A percentile compares a stretch with the other conserved stretches of the same genome.
phyloP scores from a whole-genome alignment of 192 early-diverging fungal genomes.

The Pilaira anomala region DNA sequence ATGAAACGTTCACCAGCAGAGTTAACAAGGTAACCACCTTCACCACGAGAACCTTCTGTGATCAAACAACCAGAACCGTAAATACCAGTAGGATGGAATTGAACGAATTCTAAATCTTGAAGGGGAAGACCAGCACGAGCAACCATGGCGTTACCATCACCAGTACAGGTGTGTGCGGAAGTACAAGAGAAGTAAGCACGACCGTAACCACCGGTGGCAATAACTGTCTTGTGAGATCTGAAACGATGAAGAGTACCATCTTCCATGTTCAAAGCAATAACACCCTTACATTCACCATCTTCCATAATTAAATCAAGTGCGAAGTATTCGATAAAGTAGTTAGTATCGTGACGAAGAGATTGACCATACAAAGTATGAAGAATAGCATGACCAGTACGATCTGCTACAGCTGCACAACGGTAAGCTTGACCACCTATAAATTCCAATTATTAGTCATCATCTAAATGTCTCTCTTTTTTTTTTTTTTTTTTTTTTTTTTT shows the following conservation, averaged over 20 bases:
- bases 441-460: background rate
- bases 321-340: constrained; percentile 99
- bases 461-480: background rate
- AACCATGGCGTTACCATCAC: constrained; percentile 99
- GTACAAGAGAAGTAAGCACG: constrained; percentile 99
- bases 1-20: constrained; percentile 97
- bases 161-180: constrained; percentile 97
- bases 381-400: constrained; percentile 97
- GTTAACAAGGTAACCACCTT: constrained; percentile 97
- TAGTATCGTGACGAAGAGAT: constrained; percentile 92
- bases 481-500: constrained; percentile 10
- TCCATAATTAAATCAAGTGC: constrained; percentile 99
- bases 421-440: constrained; percentile 86
- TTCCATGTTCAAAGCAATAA: constrained; percentile 96
- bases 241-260: constrained; percentile 98
- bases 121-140: constrained; percentile 93
- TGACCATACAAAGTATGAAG: constrained; percentile 98
- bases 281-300: constrained; percentile 93
- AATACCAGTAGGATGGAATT: constrained; percentile 99
- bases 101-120: constrained; percentile 98
- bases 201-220: constrained; percentile 99
- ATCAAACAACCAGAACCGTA: constrained; percentile 98
- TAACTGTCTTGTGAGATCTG: constrained; percentile 94
- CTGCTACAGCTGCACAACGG: constrained; percentile 96
- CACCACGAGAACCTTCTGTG: constrained; percentile 92